These are phyloP conservation scores for Chrysopogon serrulatus DNA, from an alignment of 176 grass and related monocot genomes.

Conservation along the genomic window DNA sequence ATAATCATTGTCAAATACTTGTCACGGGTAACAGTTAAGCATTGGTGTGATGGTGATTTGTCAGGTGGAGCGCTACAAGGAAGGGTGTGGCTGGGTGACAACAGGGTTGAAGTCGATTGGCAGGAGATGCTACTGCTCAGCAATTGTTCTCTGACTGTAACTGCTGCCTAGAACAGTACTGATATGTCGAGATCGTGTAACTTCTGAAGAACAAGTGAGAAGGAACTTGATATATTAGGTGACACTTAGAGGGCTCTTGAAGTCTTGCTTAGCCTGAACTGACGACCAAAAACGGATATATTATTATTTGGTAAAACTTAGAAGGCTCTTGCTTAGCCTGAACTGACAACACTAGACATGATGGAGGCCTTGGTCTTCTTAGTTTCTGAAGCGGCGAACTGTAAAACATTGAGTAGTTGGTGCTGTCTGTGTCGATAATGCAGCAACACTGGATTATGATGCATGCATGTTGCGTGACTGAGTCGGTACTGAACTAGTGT, in stretches of 20 bases:
- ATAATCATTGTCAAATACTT: not conserved
- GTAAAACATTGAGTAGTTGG: not conserved
- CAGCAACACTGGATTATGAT: not conserved
- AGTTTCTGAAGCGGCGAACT: not conserved
- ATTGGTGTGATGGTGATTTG: not conserved
- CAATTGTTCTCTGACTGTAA: slow-evolving; percentile 41
- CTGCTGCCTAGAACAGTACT: not conserved
- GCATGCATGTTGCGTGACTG: not conserved
- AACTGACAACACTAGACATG: not conserved
- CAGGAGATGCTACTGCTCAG: slow-evolving; percentile 58
- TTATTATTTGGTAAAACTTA: too few species aligned
- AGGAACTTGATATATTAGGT: not conserved
- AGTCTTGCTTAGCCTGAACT: slow-evolving; percentile 8
- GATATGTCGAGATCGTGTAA: not conserved
- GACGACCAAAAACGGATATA: too few species aligned
- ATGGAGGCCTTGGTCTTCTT: not conserved
- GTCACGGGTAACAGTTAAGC: not conserved
- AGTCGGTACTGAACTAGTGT: not conserved
- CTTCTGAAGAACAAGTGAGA: not conserved
- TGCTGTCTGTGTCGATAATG: not conserved
- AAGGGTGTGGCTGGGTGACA: slow-evolving; percentile 54
- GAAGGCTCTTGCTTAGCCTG: not conserved
- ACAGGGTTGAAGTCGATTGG: slow-evolving; percentile 50
- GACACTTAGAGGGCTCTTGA: not conserved
- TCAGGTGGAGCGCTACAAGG: slow-evolving; percentile 73